A percentile compares a stretch with the other conserved stretches of the same genome.
phyloP scores from a whole-genome alignment of 768 basidiomycete species.

The Xerocomellus intermedius region DNA sequence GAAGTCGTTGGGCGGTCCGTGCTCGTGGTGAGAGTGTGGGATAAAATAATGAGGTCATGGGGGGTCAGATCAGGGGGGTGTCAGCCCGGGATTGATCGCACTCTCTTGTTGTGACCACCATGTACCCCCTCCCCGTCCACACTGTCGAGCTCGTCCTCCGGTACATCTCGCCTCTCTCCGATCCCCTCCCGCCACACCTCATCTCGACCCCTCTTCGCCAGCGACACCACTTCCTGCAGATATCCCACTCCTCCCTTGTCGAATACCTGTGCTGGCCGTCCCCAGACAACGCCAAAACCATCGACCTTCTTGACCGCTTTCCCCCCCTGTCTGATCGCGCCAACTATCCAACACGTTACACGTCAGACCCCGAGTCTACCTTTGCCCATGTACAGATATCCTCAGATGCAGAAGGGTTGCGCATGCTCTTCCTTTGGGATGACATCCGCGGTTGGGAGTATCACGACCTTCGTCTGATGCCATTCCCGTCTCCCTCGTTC shows the following conservation, averaged over 20 bases:
- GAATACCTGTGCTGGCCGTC: slow-evolving; percentile 73
- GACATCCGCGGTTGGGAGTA: slow-evolving; percentile 58
- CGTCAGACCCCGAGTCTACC: slow-evolving; percentile 49
- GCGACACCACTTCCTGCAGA: slow-evolving; percentile 61
- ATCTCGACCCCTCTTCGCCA: slow-evolving; percentile 58
- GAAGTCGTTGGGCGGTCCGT: neutral
- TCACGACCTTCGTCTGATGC: slow-evolving; percentile 67
- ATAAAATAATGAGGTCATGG: slow-evolving; percentile 11
- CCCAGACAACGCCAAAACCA: slow-evolving; percentile 31
- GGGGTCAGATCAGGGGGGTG: slow-evolving; percentile 14
- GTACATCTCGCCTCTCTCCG: slow-evolving; percentile 52
- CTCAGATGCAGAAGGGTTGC: slow-evolving; percentile 37
- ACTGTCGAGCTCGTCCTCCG: slow-evolving; percentile 50
- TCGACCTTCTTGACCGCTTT: slow-evolving; percentile 46
- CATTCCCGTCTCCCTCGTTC: slow-evolving; percentile 53
- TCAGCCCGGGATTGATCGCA: neutral
- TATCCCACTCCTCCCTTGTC: slow-evolving; percentile 47
- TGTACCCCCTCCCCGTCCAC: slow-evolving; percentile 37
- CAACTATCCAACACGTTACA: slow-evolving; percentile 35
- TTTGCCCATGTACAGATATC: slow-evolving; percentile 58
- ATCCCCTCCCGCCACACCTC: slow-evolving; percentile 58
- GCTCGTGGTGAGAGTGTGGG: slow-evolving; percentile 6
- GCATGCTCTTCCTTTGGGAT: slow-evolving; percentile 73
- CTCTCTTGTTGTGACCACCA: slow-evolving; percentile 13
- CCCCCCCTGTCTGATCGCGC: slow-evolving; percentile 27